Evolutionary conservation across 306 rosid genomes (phyloP), one percentile per base, ranked within the genome.

Genomic region (Herpetospermum pedunculosum): DNA sequence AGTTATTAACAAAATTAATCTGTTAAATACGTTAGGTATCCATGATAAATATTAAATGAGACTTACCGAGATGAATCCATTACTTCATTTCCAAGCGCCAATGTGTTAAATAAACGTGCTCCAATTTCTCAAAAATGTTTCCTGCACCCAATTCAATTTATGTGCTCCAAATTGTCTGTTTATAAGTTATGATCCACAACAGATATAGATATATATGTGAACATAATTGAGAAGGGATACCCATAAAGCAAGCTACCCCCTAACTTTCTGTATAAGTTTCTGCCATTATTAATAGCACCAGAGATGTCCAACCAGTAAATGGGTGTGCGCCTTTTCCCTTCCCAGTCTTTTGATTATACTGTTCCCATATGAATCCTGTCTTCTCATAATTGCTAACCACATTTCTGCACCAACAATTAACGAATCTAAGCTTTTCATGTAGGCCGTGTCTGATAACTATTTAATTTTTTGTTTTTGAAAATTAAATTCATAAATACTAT

Each of bases 261-360:
- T 86, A 90, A 75, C 83, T 77, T 57, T 79, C 80, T 4, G 83
- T 77, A 80, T 91, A 89, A 29, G 81, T 82, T 81, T 91, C 96
- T 5, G 92, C 97, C 97, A 91, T 94, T 73, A 89, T 87, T 50
- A 94, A 72, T 47, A 91, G 77, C 59, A 91, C 88, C 15, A 94
- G 92, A 41, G 99, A 87, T 29, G 97, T 91, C 99, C 99, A 94
- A 23, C 99, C 99, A 2, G 96, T 89, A 75, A 94, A 94, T 8
- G 83, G 88, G 16, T 88, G 97, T 4, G 94, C 55, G 12, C 99
- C 99, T 77, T 94, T 88, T 72, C 99, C 99, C 67, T 88, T 87
- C 5, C 99, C 99, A 15, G 84, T 87, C 62, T 30, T 62, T 79
- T 91, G 97, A 50, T 94, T 97, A 49, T 85, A 94, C 58, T 94